Base-by-base conservation (phyloP, 192 early-diverging fungal species). In the Backusella westeae region DNA sequence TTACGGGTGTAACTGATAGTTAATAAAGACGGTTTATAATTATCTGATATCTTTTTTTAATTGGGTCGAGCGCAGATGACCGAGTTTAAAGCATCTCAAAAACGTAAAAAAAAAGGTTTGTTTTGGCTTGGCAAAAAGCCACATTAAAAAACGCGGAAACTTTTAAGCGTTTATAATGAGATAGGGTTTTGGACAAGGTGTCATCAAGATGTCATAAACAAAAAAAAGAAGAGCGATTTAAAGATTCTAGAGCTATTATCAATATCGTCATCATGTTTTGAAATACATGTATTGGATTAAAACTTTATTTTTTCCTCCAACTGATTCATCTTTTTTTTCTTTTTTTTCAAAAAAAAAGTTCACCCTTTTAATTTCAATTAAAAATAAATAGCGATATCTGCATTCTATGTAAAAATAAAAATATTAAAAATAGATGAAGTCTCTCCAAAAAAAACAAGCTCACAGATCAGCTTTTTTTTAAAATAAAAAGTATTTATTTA, bases 51-150 rank as follows among this genome's bases (percentile, higher is more conserved):
- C 32, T 32, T 32, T 32, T 42, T 53, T 53, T 53, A 53, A 53
- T 53, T 53, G 6, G 52, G 19, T 53, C 21, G n/a, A 63, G 8
- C 10, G 10, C 26, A 63, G 8, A 29, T 63, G 56, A 63, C 56
- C 56, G 9, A 26, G 26, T 63, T 14, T 29, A 63, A 63, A 63
- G 56, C 56, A 29, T 63, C 26, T 63, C 5, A 19, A 49, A 49
- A 49, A 49, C 19, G 19, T n/a, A 49, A 49, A 63, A 39, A 38
- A 39, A 29, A 23, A 63, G 10, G 10, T 3, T 63, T 29, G 56
- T 29, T 63, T 63, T 26, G 56, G 56, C 56, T 63, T 63, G 56
- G 56, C 56, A 63, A 63, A 63, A 63, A 63, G 23, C 56, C 56
- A 63, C 56, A 63, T 39, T 32, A 32, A 44, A 42, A 49, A 21